These are phyloP conservation scores for Sarcocystis neurona DNA, from an alignment of 169 alveolate species.

Conservation along the genomic window DNA sequence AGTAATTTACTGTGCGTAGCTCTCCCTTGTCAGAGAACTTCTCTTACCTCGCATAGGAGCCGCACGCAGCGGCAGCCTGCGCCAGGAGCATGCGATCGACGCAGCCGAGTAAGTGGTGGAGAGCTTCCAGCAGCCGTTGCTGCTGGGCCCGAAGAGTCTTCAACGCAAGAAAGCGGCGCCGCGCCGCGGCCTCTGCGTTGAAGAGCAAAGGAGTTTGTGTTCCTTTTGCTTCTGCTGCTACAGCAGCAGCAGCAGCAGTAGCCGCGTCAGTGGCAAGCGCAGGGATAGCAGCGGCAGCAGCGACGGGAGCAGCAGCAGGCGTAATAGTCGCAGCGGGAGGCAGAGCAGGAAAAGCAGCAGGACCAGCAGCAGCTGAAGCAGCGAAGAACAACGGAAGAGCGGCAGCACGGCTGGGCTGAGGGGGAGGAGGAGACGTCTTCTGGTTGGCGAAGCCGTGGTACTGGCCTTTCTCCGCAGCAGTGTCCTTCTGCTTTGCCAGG, in stretches of 20 bases:
- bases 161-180: background rate
- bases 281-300: constrained; percentile 44
- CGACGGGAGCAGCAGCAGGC: constrained; percentile 44
- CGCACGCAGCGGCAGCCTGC: constrained; percentile 59
- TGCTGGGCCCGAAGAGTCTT: constrained; percentile 15
- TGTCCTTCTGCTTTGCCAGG: no score
- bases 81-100: constrained; percentile 59
- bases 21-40: no score
- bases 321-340: no score
- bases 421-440: background rate
- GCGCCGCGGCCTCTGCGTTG: constrained; percentile 23
- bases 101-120: constrained; percentile 1
- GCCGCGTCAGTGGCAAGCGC: background rate
- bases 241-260: background rate
- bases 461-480: no score
- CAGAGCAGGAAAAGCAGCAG: background rate
- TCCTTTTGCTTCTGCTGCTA: constrained; percentile 12
- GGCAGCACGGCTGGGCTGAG: background rate
- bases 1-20: no score
- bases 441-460: background rate
- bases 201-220: background rate
- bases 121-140: constrained; percentile 49
- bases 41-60: constrained; percentile 46
- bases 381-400: background rate
- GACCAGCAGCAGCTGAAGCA: background rate